These are phyloP conservation scores for Thermothelomyces thermophilus DNA, from an alignment of 2,329 filamentous ascomycete species.

Conservation along the genomic window DNA sequence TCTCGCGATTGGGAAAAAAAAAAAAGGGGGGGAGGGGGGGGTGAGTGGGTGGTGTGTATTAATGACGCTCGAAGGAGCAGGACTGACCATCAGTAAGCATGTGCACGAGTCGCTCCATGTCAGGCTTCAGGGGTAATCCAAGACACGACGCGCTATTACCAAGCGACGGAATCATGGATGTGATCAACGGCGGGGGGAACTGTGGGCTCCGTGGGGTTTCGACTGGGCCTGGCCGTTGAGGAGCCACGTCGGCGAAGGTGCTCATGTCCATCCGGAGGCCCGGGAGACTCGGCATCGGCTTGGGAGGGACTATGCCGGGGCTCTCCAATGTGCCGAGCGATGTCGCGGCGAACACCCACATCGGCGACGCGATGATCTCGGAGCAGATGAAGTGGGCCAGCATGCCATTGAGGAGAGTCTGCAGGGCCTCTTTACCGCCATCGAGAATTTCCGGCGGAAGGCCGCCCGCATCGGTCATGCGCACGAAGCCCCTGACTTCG, in stretches of 20 bases:
- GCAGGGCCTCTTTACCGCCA: conserved; percentile 6
- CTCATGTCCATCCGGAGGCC: conserved; percentile 12
- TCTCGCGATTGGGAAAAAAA: no score
- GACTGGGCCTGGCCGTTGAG: not conserved
- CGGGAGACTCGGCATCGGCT: not conserved
- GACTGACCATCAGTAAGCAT: conserved; percentile 10
- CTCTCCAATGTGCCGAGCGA: conserved; percentile 7
- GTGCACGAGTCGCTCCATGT: conserved; percentile 9
- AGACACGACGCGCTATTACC: not conserved
- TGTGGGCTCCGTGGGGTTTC: conserved; percentile 7
- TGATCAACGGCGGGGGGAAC: conserved; percentile 10
- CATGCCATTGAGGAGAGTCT: conserved; percentile 11
- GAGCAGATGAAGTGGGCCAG: conserved; percentile 13
- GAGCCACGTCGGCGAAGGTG: not conserved
- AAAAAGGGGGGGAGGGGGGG: no score
- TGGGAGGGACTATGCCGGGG: not conserved
- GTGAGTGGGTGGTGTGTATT: no score
- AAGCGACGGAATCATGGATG: conserved; percentile 2
- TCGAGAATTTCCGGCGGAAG: conserved; percentile 1
- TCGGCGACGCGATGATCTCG: conserved; percentile 4
- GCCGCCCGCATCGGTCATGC: not conserved
- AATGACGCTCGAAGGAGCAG: no score
- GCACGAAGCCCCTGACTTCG: conserved; percentile 10
- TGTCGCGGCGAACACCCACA: conserved; percentile 9
- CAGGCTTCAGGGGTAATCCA: conserved; percentile 4